Evolutionary conservation across 306 rosid species (phyloP).

Genomic region (Sicyos edulis): DNA sequence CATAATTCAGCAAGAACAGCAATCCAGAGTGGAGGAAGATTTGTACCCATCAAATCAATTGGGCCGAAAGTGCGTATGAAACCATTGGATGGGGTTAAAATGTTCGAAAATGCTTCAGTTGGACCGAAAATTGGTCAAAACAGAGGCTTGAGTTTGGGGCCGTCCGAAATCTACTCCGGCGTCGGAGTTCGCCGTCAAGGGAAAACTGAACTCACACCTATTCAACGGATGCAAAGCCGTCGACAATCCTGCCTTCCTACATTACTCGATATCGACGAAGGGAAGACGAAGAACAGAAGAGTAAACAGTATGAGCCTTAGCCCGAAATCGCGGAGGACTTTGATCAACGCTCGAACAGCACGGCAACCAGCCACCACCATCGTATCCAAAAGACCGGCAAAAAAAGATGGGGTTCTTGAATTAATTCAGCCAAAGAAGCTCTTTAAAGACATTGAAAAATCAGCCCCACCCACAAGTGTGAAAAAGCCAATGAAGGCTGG

Average conservation of each 20-base stretch:
- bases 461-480: constrained; percentile 25
- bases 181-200: constrained; percentile 32
- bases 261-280: constrained; percentile 48
- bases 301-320: constrained; percentile 45
- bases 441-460: constrained; percentile 58
- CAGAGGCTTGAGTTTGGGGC: constrained; percentile 73
- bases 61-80: constrained; percentile 39
- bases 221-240: constrained; percentile 50
- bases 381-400: constrained; percentile 39
- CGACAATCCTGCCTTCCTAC: constrained; percentile 78
- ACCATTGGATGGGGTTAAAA: constrained; percentile 29
- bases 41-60: constrained; percentile 50
- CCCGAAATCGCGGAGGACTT: constrained; percentile 42
- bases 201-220: constrained; percentile 49
- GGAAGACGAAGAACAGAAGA: constrained; percentile 37
- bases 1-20: constrained; percentile 27
- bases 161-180: constrained; percentile 51
- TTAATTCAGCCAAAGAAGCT: constrained; percentile 66
- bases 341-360: constrained; percentile 32
- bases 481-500: constrained; percentile 54
- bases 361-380: constrained; percentile 41
- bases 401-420: constrained; percentile 42
- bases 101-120: constrained; percentile 30
- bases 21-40: constrained; percentile 36
- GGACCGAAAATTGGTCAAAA: constrained; percentile 35